These are phyloP conservation scores for Boletus tomentosulus DNA, from an alignment of 768 basidiomycete genomes.

Conservation along the genomic window DNA sequence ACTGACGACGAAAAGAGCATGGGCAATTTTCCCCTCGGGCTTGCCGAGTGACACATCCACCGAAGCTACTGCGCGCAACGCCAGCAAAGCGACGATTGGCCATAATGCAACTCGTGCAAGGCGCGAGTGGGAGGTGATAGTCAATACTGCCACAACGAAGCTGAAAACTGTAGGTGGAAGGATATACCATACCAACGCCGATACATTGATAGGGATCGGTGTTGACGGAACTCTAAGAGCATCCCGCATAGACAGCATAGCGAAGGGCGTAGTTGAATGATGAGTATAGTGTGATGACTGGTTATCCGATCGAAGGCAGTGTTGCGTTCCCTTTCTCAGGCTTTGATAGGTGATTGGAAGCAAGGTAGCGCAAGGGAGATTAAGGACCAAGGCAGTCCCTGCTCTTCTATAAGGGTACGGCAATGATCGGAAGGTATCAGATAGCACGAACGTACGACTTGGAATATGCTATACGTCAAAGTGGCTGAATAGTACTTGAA, in stretches of 20 bases:
- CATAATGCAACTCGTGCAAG: conserved; percentile 42
- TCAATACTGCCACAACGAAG: conserved; percentile 46
- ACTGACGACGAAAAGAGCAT: conserved; percentile 13
- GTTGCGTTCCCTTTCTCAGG: too few species aligned
- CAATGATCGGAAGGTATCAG: too few species aligned
- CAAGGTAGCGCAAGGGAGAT: too few species aligned
- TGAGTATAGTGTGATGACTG: background rate
- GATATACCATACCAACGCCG: conserved; percentile 35
- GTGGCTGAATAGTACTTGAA: too few species aligned
- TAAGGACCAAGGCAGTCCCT: too few species aligned
- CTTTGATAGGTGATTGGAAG: too few species aligned
- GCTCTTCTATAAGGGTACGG: too few species aligned
- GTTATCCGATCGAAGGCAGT: too few species aligned
- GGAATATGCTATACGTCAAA: too few species aligned
- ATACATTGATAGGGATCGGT: conserved; percentile 25
- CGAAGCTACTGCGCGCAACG: conserved; percentile 35
- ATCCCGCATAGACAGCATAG: background rate
- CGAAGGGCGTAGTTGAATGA: background rate
- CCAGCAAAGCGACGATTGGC: conserved; percentile 41
- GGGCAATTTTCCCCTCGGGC: background rate
- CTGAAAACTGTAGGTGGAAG: conserved; percentile 43
- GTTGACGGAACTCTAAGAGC: conserved; percentile 5
- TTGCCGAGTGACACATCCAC: conserved; percentile 10
- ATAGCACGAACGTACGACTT: too few species aligned
- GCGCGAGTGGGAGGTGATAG: conserved; percentile 42